phyloP scores from a whole-genome alignment of 768 basidiomycete species.

The Amanita rubescens region DNA sequence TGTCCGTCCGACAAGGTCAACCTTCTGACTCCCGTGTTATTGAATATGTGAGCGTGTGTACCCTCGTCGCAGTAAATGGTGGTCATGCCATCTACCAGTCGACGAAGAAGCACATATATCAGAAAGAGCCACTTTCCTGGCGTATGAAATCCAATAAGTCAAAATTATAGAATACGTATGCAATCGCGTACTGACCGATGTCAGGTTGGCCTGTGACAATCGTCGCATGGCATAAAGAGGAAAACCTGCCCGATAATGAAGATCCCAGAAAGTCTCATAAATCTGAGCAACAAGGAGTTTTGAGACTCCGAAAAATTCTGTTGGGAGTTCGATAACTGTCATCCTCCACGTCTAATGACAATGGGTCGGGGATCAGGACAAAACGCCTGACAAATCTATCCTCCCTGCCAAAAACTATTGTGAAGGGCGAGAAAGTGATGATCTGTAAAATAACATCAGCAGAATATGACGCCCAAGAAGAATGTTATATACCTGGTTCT shows the following conservation, averaged over 20 bases:
- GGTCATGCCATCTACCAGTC: conserved; percentile 5
- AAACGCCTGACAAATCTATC: not conserved
- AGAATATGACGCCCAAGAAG: conserved; percentile 1
- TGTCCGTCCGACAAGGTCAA: not conserved
- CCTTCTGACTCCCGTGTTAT: not conserved
- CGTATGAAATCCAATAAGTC: not conserved
- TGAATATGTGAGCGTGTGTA: conserved; percentile 4
- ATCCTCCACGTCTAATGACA: not conserved
- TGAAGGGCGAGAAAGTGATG: not conserved
- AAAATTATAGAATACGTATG: not conserved
- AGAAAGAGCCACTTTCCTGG: conserved; percentile 10
- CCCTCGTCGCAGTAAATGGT: conserved; percentile 7
- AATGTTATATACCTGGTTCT: not conserved
- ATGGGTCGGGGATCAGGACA: conserved; percentile 1
- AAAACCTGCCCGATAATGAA: conserved; percentile 1
- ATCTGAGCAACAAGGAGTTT: conserved; percentile 2
- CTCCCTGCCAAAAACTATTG: not conserved
- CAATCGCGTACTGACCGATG: conserved; percentile 2
- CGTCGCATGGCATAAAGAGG: conserved; percentile 2
- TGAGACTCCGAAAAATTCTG: not conserved
- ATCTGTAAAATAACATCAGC: conserved; percentile 2
- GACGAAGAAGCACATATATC: conserved; percentile 8
- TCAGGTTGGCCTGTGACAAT: too few relatives aligned
- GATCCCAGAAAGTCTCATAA: conserved; percentile 6
- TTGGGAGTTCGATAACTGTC: conserved; percentile 1